Evolutionary conservation across 768 basidiomycete species (phyloP), one percentile per base, ranked within the genome.

Genomic region (Suillus subaureus): DNA sequence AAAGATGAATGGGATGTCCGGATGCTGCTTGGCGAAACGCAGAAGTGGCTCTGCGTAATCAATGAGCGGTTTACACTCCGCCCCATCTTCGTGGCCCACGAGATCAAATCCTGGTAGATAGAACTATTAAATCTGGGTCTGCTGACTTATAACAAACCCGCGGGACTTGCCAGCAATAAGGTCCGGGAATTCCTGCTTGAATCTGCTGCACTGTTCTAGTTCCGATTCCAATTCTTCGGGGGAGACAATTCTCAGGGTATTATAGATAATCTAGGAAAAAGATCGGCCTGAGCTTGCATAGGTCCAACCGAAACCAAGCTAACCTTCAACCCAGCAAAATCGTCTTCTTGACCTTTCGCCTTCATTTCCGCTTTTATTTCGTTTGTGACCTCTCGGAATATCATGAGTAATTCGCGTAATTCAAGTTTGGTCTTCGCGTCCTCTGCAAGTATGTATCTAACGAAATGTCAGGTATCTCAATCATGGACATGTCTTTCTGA

Each of bases 161-260:
- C 33, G 28, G 31, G 12, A 63, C 70, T 47, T 33, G 78, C 83
- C 83, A 7, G 78, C 81, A 35, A 84, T 79, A 18, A 84, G 73
- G 64, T 82, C 73, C 40, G 82, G 84, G 68, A 81, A 83, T 64
- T 81, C 79, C 64, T 79, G 72, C 70, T 83, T 84, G 51, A 84
- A 74, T 28, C 70, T 70, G 21, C 83, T 71, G 49, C 82, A 82
- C 16, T 83, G 82, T 47, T 80, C 81, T 39, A 79, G 69, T 64
- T 81, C 79, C 75, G 72, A 77, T 45, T 81, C 77, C 21, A 85
- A 72, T 45, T 78, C 76, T 33, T 81, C 79, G 39, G 73, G 68
- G n/a, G 78, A 68, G 57, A 81, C 61, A 47, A 73, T 70, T 18
- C 82, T 78, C 2, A 78, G 57, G 2, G 82, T 80, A 12, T 76